Base-by-base conservation (phyloP, 2,329 filamentous ascomycete genomes). In the Cryoendolithus antarcticus region DNA sequence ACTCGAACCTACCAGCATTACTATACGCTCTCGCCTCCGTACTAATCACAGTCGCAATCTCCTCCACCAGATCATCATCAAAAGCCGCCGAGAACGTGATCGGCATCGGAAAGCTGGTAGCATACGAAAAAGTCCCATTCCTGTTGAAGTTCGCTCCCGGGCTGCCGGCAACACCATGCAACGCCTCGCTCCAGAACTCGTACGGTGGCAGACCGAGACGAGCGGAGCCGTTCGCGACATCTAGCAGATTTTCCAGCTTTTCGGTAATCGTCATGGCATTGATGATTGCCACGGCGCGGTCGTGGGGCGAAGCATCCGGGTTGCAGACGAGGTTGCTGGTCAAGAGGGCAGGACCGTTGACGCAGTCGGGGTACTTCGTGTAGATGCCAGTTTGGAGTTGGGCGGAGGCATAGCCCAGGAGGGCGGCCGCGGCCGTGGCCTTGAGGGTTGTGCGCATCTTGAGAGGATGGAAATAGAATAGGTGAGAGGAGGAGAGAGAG, bases 11-110 rank as follows among this genome's bases (percentile, higher is more conserved):
- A 4, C 71, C 72, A 5, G 55, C 67, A 47, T 82, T 82, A 50
- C 65, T 75, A 53, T 80, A 82, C 0, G 78, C 77, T 30, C 79
- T 65, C 1, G 74, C 75, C 52, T 83, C 77, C 0, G 70, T 80
- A 6, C 62, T 62, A 15, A 76, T 66, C 4, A 75, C 66, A 1
- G 56, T 62, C 2, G 69, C 77, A 2, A 82, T 70, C 4, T 67
- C 61, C 11, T 66, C 54, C 46, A 82, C 71, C 30, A 82, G 57
- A 0, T 67, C 66, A 45, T 80, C 75, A 45, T 82, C 75, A 45
- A 82, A 77, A 0, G 77, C 70, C 0, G 77, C 75, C 12, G 70
- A 70, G 49, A 77, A 69, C 1, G 71, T 39, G 38, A 82, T 77
- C 0, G 77, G 77, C 52, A 72, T 70, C 0, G 78, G 76, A 49